Conservation (phyloP, 2,329 filamentous ascomycete species). For the Aspergillus costaricaensis region DNA sequence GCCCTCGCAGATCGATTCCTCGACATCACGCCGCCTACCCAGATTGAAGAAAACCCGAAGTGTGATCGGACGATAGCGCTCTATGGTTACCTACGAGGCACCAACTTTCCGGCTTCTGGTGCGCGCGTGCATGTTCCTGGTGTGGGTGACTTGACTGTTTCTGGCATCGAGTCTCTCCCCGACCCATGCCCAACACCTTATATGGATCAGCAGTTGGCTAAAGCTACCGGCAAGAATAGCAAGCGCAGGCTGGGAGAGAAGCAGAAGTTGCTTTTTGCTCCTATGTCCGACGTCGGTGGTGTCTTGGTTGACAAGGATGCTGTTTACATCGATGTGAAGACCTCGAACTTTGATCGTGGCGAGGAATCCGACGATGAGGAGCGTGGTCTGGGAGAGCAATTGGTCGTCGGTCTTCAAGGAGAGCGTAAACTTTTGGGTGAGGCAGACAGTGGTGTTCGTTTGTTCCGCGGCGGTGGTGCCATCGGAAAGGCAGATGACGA, state of each 20-base stretch:
- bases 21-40: slow-evolving; percentile 90
- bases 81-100: slow-evolving; percentile 91
- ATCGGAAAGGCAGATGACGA: slow-evolving; percentile 59
- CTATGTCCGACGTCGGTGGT: slow-evolving; percentile 97
- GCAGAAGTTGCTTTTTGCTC: slow-evolving; percentile 92
- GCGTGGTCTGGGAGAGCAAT: slow-evolving; percentile 89
- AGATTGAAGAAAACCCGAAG: slow-evolving; percentile 82
- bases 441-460: slow-evolving; percentile 75
- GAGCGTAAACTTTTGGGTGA: slow-evolving; percentile 81
- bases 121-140: slow-evolving; percentile 91
- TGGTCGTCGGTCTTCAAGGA: slow-evolving; percentile 85
- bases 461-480: slow-evolving; percentile 77
- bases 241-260: slow-evolving; percentile 87
- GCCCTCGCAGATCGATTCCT: slow-evolving; percentile 90
- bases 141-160: slow-evolving; percentile 82
- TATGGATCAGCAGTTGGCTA: slow-evolving; percentile 84
- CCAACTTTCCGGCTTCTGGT: slow-evolving; percentile 83
- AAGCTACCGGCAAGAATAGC: slow-evolving; percentile 73
- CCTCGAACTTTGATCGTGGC: slow-evolving; percentile 69
- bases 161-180: slow-evolving; percentile 80
- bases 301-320: slow-evolving; percentile 96
- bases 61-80: slow-evolving; percentile 89
- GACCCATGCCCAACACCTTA: slow-evolving; percentile 94
- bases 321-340: slow-evolving; percentile 80
- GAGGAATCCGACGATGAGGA: slow-evolving; percentile 64